Percentiles rank a stretch among this genome's conserved stretches.
Evolutionary conservation across 75 land plant genomes (phyloP).

Genomic region (Azolla pinnata): DNA sequence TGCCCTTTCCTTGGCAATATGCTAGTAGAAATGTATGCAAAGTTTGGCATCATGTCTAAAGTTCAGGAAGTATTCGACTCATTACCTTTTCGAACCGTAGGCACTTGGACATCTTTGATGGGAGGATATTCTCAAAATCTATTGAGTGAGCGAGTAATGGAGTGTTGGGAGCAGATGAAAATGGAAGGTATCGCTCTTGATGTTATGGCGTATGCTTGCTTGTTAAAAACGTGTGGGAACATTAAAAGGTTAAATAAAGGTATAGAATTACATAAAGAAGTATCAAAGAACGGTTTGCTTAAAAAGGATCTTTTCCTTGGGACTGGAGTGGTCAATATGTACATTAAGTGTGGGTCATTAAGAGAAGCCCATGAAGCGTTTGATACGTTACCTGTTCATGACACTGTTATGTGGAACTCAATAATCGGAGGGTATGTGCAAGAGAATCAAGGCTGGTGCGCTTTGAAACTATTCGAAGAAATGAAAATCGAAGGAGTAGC

Average conservation of each 20-base stretch:
- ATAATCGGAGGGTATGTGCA: too few species aligned
- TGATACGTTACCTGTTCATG: too few species aligned
- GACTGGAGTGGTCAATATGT: neutral
- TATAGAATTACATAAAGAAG: too few species aligned
- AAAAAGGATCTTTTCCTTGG: neutral
- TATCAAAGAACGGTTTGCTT: too few species aligned
- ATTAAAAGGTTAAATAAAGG: neutral
- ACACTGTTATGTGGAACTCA: too few species aligned
- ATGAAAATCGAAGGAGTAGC: too few species aligned
- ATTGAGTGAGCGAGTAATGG: conserved; percentile 1
- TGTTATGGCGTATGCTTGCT: neutral
- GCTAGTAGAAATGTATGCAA: conserved; percentile 7
- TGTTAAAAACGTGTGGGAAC: neutral
- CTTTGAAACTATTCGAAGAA: too few species aligned
- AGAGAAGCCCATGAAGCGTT: too few species aligned
- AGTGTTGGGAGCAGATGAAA: neutral
- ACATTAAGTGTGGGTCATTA: too few species aligned
- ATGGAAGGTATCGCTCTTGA: neutral
- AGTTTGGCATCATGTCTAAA: conserved; percentile 1
- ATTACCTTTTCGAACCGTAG: conserved; percentile 7
- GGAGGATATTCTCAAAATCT: conserved; percentile 12
- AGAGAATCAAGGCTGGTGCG: too few species aligned
- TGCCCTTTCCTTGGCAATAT: too few species aligned
- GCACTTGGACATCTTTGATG: conserved; percentile 15
- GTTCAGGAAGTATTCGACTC: conserved; percentile 9